Conservation (phyloP, 1,139 yeast species). For the Suhomyces bokatorum region DNA sequence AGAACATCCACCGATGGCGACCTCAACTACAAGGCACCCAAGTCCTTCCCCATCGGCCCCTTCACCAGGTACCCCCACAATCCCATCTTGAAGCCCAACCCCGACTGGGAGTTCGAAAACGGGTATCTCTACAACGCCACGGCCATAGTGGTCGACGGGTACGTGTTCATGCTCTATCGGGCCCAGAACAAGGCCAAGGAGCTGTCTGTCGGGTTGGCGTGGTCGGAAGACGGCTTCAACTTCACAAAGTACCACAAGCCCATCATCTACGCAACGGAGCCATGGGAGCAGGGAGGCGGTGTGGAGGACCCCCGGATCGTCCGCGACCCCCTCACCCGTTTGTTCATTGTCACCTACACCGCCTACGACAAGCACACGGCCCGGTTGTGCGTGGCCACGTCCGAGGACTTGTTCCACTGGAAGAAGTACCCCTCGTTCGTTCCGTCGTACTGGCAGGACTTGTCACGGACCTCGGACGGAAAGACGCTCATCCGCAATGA, state of each 20-base stretch:
- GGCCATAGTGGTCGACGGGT: slow-evolving; percentile 44
- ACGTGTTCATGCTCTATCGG: slow-evolving; percentile 40
- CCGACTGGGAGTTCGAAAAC: slow-evolving; percentile 40
- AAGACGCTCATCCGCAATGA: slow-evolving; percentile 27
- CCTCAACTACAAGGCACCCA: slow-evolving; percentile 35
- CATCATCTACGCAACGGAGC: slow-evolving; percentile 38
- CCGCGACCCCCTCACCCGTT: slow-evolving; percentile 37
- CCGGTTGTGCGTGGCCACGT: slow-evolving; percentile 44
- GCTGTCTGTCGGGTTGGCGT: slow-evolving; percentile 44
- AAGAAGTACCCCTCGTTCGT: slow-evolving; percentile 41
- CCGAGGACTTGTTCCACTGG: slow-evolving; percentile 43
- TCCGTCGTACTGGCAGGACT: slow-evolving; percentile 36
- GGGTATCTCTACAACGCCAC: slow-evolving; percentile 47
- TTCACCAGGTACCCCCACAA: slow-evolving; percentile 36
- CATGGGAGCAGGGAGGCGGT: slow-evolving; percentile 46
- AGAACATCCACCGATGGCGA: slow-evolving; percentile 34
- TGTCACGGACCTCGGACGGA: slow-evolving; percentile 29
- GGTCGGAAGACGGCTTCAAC: slow-evolving; percentile 42
- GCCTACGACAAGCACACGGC: slow-evolving; percentile 41
- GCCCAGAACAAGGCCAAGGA: slow-evolving; percentile 41
- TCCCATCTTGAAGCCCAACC: slow-evolving; percentile 44
- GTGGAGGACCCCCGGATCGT: slow-evolving; percentile 49
- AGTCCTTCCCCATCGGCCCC: slow-evolving; percentile 45
- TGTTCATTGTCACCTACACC: slow-evolving; percentile 45
- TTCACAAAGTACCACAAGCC: slow-evolving; percentile 37